These are phyloP conservation scores for Corrigiola litoralis DNA, from an alignment of 179 eudicot species.

Conservation along the genomic window DNA sequence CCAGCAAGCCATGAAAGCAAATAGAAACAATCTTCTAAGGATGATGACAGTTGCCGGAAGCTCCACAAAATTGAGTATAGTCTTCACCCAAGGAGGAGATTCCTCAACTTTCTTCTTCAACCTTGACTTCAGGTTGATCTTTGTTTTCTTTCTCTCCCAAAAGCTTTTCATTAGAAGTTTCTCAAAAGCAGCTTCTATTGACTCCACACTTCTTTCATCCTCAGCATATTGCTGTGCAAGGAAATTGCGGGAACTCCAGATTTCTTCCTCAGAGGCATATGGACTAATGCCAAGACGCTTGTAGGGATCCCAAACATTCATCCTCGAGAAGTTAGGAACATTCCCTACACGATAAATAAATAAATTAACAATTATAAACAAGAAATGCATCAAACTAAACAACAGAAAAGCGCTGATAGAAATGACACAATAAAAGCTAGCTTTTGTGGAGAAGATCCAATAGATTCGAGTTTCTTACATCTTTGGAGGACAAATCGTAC, in stretches of 20 bases:
- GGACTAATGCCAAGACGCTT: slow-evolving; percentile 83
- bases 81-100: slow-evolving; percentile 96
- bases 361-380: neutral
- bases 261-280: slow-evolving; percentile 93
- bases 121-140: slow-evolving; percentile 83
- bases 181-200: slow-evolving; percentile 94
- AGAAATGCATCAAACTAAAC: neutral
- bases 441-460: neutral
- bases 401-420: neutral
- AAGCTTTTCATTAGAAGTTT: slow-evolving; percentile 83
- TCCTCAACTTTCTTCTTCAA: slow-evolving; percentile 89
- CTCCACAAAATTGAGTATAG: slow-evolving; percentile 75
- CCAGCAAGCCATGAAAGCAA: slow-evolving; percentile 85
- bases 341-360: slow-evolving; percentile 37
- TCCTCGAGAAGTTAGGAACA: slow-evolving; percentile 54
- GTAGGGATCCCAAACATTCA: slow-evolving; percentile 86
- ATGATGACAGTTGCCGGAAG: slow-evolving; percentile 71
- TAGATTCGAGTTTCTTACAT: neutral
- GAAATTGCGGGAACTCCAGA: slow-evolving; percentile 89
- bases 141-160: slow-evolving; percentile 64
- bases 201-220: slow-evolving; percentile 84
- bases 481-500: neutral
- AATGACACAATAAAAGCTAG: neutral
- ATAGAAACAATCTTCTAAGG: slow-evolving; percentile 80
- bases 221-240: slow-evolving; percentile 68